Percentiles rank a stretch among this genome's conserved stretches.
Conservation (phyloP, 495 filamentous ascomycete genomes). For the Penicillium simplicissimum region DNA sequence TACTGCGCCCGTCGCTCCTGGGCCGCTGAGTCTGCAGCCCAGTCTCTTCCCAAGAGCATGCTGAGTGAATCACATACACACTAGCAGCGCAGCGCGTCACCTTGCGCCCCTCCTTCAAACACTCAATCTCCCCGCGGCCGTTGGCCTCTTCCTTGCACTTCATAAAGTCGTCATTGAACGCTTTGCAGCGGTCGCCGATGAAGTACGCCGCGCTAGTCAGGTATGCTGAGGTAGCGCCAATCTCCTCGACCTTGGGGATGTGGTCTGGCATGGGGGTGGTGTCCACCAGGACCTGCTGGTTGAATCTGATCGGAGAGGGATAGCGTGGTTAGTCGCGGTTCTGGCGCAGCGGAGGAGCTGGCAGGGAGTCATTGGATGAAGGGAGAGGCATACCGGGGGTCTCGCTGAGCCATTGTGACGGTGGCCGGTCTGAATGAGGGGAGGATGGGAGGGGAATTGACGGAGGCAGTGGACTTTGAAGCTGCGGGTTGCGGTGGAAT, state of each 20-base stretch:
- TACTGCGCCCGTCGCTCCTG: neutral
- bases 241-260: constrained; percentile 88
- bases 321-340: constrained; percentile 23
- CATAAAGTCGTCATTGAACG: constrained; percentile 99
- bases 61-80: constrained; percentile 66
- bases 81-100: constrained; percentile 94
- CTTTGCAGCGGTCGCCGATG: constrained; percentile 90
- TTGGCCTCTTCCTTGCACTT: constrained; percentile 92
- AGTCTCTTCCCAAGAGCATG: neutral
- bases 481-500: constrained; percentile 34
- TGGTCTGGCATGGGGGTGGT: constrained; percentile 89
- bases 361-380: neutral
- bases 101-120: constrained; percentile 91
- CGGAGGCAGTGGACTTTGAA: constrained; percentile 23
- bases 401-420: constrained; percentile 52
- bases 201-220: constrained; percentile 92
- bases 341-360: constrained; percentile 6
- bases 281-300: constrained; percentile 89
- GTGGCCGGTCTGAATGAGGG: constrained; percentile 19
- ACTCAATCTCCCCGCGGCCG: constrained; percentile 88
- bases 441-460: constrained; percentile 27
- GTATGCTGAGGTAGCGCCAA: constrained; percentile 88
- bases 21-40: neutral
- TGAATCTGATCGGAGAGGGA: constrained; percentile 67
- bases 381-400: constrained; percentile 44